Evolutionary conservation across 169 alveolate genomes (phyloP), one percentile per base, ranked within the genome.

Genomic region (Eimeria falciformis): DNA sequence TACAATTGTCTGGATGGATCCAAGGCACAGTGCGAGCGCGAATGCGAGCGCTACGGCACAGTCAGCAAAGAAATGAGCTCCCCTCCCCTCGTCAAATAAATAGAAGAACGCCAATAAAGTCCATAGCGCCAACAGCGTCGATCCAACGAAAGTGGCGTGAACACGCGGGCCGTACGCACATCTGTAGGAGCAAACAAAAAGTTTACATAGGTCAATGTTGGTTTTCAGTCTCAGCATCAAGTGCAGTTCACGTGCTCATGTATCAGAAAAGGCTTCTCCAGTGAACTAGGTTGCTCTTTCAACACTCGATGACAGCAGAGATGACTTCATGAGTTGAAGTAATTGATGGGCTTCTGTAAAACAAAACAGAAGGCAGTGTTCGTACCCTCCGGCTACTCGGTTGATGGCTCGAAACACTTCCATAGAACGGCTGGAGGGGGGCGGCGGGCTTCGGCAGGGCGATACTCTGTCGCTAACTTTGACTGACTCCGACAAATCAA

Each of bases 101-200:
- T 78, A 78, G 23, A 78, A 14, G 17, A 78, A 66, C 66, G 50
- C 50, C 56, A 78, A 46, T 25, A 78, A 47, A 25, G 87, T 68
- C 87, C 66, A 78, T 17, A 78, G 53, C 23, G 87, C 87, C 71
- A 78, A 78, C 46, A 78, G 62, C 69, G 50, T n/a, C 14, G 43
- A 78, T 21, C 53, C 62, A 25, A 78, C 45, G 2, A 77, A 7
- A 21, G 47, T 46, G 25, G 45, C 47, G 25, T 77, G 86, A 37
- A 77, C 27, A 25, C 86, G 21, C 46, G 68, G 86, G 69, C 86
- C 86, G 86, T n/a, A 77, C 12, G 86, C 86, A 47, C 68, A 77
- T 25, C 86, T 77, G 86, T 6, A 27, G 46, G 47, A 43, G 50
- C 65, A 77, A 23, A 25, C 23, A 23, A 77, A 23, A 50, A 29